Evolutionary conservation across 1,284 basidiomycete species (phyloP).

Genomic region (Mixia osmundae): DNA sequence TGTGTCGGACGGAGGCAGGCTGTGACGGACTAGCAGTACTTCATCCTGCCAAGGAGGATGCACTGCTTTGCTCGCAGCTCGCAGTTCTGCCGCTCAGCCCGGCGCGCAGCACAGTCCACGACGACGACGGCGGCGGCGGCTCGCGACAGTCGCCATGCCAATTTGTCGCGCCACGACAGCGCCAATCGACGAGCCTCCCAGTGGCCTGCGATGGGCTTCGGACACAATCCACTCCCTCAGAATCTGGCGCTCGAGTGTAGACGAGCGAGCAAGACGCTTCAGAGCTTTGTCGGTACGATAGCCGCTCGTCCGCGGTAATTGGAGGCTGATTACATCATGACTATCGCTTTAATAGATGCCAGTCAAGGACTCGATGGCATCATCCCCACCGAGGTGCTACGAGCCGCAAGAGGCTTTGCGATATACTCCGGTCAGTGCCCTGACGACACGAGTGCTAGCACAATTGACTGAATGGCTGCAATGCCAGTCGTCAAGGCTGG

Average conservation of each 20-base stretch:
- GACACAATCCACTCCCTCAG: constrained; percentile 22
- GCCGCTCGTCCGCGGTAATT: constrained; percentile 18
- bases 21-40: too few species aligned
- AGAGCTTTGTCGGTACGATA: constrained; percentile 8
- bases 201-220: neutral
- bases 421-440: constrained; percentile 29
- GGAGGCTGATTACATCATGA: constrained; percentile 1
- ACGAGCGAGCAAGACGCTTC: constrained; percentile 29
- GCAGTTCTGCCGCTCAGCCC: too few species aligned
- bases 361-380: constrained; percentile 18
- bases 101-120: too few species aligned
- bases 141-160: too few species aligned
- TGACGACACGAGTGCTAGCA: neutral
- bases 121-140: too few species aligned
- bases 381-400: constrained; percentile 32
- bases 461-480: constrained; percentile 15
- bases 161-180: too few species aligned
- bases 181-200: neutral
- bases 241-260: constrained; percentile 28
- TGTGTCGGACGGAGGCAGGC: too few species aligned
- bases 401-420: constrained; percentile 54
- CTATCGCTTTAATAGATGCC: neutral
- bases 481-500: constrained; percentile 24
- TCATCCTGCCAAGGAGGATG: too few species aligned
- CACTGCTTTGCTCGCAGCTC: too few species aligned